Percentiles rank a stretch among this genome's conserved stretches.
phyloP scores from a whole-genome alignment of 768 basidiomycete species.

The Trametes meyenii region DNA sequence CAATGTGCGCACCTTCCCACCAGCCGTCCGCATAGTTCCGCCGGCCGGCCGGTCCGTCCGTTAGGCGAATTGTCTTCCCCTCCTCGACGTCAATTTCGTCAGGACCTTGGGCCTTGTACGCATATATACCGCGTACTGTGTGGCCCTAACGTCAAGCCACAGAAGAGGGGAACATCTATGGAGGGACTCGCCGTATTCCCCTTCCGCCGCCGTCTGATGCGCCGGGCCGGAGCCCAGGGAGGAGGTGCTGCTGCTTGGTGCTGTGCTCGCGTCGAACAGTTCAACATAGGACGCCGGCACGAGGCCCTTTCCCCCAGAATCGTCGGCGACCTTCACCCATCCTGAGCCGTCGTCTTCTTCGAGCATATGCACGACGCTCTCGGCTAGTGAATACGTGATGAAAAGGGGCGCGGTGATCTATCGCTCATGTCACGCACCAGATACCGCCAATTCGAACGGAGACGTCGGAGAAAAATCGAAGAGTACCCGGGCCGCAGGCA shows the following conservation, averaged over 20 bases:
- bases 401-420: neutral
- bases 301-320: conserved; percentile 63
- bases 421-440: conserved; percentile 44
- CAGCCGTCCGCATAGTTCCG: conserved; percentile 75
- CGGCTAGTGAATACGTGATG: conserved; percentile 49
- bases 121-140: conserved; percentile 80
- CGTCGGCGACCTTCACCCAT: conserved; percentile 76
- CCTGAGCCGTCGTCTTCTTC: conserved; percentile 87
- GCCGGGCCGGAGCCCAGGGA: conserved; percentile 4
- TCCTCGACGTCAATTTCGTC: conserved; percentile 69
- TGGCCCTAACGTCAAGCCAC: neutral
- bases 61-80: conserved; percentile 65
- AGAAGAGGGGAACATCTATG: conserved; percentile 1
- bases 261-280: conserved; percentile 31
- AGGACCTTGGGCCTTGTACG: conserved; percentile 71
- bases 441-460: conserved; percentile 73
- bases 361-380: conserved; percentile 60
- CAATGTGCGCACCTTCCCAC: conserved; percentile 72
- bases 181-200: conserved; percentile 53
- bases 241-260: conserved; percentile 24
- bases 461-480: conserved; percentile 79
- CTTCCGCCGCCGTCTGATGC: conserved; percentile 42
- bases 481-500: conserved; percentile 60
- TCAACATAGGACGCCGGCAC: conserved; percentile 85
- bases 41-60: conserved; percentile 62